Evolutionary conservation across 2,329 filamentous ascomycete genomes (phyloP).

Genomic region (Sphaerulina populicola): DNA sequence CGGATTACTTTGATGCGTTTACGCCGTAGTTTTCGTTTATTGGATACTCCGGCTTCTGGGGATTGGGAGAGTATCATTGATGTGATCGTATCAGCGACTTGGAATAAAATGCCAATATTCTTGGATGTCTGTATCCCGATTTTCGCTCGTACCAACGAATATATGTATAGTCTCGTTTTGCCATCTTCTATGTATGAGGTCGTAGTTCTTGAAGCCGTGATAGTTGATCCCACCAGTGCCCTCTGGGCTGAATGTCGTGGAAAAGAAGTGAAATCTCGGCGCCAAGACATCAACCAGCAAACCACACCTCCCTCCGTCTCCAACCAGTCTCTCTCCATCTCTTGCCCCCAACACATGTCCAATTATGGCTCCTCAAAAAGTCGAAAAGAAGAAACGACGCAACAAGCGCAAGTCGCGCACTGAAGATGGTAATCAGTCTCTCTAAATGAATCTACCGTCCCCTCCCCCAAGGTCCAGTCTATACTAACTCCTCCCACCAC

Average conservation of each 20-base stretch:
- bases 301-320: background rate
- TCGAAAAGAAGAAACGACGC: constrained; percentile 21
- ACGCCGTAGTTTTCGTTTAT: background rate
- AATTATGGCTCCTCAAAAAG: constrained; percentile 19
- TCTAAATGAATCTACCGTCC: background rate
- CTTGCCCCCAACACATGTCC: background rate
- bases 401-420: constrained; percentile 24
- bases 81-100: no score
- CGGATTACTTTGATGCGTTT: constrained; percentile 6
- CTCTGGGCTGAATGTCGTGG: background rate
- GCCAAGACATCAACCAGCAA: no score
- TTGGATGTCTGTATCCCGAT: no score
- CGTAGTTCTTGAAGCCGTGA: no score
- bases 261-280: no score
- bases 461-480: no score
- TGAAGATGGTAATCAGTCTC: constrained; percentile 9
- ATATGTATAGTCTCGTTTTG: no score
- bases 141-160: no score
- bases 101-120: no score
- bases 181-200: no score
- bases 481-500: background rate
- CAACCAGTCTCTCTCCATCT: background rate
- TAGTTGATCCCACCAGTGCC: background rate
- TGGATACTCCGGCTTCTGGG: no score
- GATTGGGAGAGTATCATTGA: no score